Evolutionary conservation across 192 early-diverging fungal species (phyloP), one percentile per base, ranked within the genome.

Genomic region (Umbelopsis sp.): DNA sequence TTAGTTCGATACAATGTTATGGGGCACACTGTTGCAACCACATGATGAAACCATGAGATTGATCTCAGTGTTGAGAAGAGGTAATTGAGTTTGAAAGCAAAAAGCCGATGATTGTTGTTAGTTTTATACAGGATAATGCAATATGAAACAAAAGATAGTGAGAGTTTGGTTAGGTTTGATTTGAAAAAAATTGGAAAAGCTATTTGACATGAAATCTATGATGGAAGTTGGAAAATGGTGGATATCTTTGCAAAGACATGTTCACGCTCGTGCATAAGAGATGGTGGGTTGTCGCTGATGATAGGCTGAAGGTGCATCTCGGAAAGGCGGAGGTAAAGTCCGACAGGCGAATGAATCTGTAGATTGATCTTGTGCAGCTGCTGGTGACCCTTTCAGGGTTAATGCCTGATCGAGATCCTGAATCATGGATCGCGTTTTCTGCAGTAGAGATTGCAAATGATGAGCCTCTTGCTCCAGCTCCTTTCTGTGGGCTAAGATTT

Each of bases 141-240:
- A 41, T 41, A 41, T 41, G 37, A 41, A 41, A 4, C 37, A 41
- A 10, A 41, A 41, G 7, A 9, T 41, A 41, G 37, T 41, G 37
- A 41, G 37, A 41, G 37, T 41, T 41, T 10, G 37, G 37, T 41
- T 41, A 41, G 37, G 10, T 41, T 41, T 41, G 37, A 4, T 41
- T 30, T 41, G 37, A 41, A 41, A 41, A 37, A 6, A 10, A 52
- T 52, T 52, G 22, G 25, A 52, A 25, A 52, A 25, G 21, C 12
- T 52, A 52, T 52, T 52, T 52, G 22, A 52, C 51, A 52, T 52
- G 18, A 25, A 52, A 52, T 52, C 50, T 52, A 52, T 52, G 5
- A 21, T 52, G 50, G 50, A 23, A 22, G 9, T 21, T 49, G 48
- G 48, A 49, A 30, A 20, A 21, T 49, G 48, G 48, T 49, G 48